Conservation (phyloP, 345 rosid genomes). For the Hibiscus mutabilis region DNA sequence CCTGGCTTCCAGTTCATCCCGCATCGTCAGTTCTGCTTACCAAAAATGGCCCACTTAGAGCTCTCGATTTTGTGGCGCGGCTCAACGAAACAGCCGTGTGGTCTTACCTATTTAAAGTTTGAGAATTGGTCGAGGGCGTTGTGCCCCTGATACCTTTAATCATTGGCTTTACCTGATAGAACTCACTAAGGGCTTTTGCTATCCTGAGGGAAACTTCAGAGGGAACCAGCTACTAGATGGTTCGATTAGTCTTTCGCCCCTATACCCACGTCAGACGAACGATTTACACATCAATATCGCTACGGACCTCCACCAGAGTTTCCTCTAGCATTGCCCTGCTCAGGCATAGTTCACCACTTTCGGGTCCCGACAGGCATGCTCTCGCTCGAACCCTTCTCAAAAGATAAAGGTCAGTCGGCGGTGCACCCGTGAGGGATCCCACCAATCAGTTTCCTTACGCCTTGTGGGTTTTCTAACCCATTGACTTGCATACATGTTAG, state of each 20-base stretch:
- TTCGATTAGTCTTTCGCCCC: conserved; percentile 40
- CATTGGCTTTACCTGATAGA: not conserved
- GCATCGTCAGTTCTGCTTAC: too few relatives aligned
- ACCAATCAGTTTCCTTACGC: too few relatives aligned
- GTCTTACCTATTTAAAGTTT: not conserved
- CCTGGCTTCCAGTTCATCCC: too few relatives aligned
- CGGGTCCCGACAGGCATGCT: not conserved
- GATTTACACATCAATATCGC: conserved; percentile 3
- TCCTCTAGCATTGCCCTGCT: too few relatives aligned
- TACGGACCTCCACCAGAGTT: too few relatives aligned
- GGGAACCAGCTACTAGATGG: conserved; percentile 38
- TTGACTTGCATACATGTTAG: conserved; percentile 43
- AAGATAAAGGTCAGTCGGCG: too few relatives aligned
- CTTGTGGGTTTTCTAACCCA: not conserved
- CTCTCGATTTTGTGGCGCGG: too few relatives aligned
- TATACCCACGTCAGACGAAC: conserved; percentile 32
- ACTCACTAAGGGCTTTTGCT: not conserved
- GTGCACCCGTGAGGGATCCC: too few relatives aligned
- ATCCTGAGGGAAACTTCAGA: conserved; percentile 28
- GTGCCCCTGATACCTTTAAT: not conserved
- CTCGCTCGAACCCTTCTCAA: too few relatives aligned
- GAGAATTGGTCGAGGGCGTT: not conserved
- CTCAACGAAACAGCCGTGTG: too few relatives aligned
- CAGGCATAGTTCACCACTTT: too few relatives aligned
- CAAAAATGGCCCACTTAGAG: too few relatives aligned